Evolutionary conservation across 306 rosid species (phyloP).

Genomic region (Quercus bicolor): DNA sequence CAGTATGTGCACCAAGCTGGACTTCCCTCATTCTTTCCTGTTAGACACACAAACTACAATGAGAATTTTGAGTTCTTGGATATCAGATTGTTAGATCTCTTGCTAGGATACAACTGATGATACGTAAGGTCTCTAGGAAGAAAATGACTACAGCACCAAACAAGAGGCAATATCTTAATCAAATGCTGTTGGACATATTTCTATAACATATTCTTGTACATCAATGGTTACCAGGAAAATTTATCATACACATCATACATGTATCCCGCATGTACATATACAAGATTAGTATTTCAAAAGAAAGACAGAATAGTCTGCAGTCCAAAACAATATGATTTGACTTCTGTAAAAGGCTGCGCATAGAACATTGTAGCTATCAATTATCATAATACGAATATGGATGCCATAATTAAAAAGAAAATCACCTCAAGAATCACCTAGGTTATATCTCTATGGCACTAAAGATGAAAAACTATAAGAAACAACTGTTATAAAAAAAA

Average conservation of each 20-base stretch:
- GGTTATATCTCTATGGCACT: background rate
- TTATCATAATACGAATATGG: background rate
- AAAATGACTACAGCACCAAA: background rate
- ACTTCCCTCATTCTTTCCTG: constrained; percentile 49
- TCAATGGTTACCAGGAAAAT: background rate
- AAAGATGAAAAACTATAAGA: background rate
- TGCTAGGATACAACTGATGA: constrained; percentile 6
- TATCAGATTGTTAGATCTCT: background rate
- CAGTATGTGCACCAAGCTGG: constrained; percentile 68
- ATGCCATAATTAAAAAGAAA: constrained; percentile 11
- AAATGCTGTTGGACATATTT: background rate
- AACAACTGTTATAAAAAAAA: constrained; percentile 15
- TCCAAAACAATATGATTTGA: background rate
- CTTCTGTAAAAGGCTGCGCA: background rate
- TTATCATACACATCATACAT: background rate
- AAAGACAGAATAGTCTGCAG: background rate
- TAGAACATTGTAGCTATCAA: background rate
- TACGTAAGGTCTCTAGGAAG: background rate
- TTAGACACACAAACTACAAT: constrained; percentile 8
- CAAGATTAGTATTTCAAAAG: background rate
- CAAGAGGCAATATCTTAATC: constrained; percentile 2
- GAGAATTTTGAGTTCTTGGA: constrained; percentile 13
- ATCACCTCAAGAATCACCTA: background rate
- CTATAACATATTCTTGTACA: constrained; percentile 12
- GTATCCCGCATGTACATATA: background rate